A percentile compares a stretch with the other conserved stretches of the same genome.
Conservation (phyloP, 257 asterid species). For the Jacaranda copaia region DNA sequence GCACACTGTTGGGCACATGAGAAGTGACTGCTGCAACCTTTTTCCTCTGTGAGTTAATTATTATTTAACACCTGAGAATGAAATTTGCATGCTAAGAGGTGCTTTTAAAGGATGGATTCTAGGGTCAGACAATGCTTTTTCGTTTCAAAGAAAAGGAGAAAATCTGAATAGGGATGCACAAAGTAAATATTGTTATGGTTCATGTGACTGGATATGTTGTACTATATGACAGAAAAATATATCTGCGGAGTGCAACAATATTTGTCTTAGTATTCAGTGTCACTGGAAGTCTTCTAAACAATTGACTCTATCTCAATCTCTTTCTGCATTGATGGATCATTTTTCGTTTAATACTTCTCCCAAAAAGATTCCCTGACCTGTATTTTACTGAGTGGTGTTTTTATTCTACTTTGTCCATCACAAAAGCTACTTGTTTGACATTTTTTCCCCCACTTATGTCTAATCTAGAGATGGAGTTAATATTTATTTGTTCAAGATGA, state of each 20-base stretch:
- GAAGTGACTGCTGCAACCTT: neutral
- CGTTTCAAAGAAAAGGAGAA: too few species aligned
- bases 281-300: neutral
- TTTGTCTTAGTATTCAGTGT: neutral
- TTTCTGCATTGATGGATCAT: neutral
- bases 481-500: constrained; percentile 16
- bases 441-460: too few species aligned
- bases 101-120: neutral
- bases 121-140: neutral
- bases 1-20: neutral
- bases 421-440: neutral
- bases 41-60: neutral
- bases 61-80: neutral
- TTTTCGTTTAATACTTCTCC: too few species aligned
- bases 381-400: neutral
- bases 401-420: neutral
- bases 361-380: neutral
- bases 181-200: neutral
- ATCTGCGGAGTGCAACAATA: neutral
- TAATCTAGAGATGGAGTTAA: neutral
- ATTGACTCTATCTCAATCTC: constrained; percentile 15
- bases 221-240: neutral
- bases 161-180: too few species aligned
- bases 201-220: neutral
- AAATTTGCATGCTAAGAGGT: neutral